Evolutionary conservation across 1,139 yeast genomes (phyloP).

Genomic region (Meyerozyma guilliermondii): DNA sequence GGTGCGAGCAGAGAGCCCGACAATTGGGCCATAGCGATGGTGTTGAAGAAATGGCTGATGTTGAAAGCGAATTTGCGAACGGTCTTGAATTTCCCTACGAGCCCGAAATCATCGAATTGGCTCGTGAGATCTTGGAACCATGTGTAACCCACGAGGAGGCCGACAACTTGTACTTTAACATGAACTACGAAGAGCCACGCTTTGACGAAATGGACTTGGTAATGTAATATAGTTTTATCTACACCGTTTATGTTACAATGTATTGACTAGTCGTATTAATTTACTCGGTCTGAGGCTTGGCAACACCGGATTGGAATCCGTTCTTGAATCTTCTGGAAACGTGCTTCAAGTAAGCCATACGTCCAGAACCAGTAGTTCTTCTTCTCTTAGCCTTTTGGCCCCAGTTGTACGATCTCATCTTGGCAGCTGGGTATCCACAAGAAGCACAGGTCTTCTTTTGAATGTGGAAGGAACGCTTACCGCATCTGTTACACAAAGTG

Average conservation of each 20-base stretch:
- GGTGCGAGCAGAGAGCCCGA: constrained; percentile 39
- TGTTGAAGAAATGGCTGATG: constrained; percentile 22
- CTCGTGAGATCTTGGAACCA: constrained; percentile 66
- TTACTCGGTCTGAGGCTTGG: constrained; percentile 50
- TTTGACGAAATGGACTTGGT: constrained; percentile 21
- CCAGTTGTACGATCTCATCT: constrained; percentile 99
- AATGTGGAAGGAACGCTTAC: constrained; percentile 97
- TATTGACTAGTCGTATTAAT: constrained; percentile 8
- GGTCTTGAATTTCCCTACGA: constrained; percentile 63
- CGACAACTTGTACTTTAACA: constrained; percentile 64
- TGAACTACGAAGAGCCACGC: constrained; percentile 38
- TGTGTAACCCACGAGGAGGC: constrained; percentile 76
- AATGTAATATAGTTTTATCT: constrained; percentile 5
- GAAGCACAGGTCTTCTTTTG: constrained; percentile 99
- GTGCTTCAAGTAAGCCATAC: constrained; percentile 97
- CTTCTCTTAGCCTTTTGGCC: constrained; percentile 99
- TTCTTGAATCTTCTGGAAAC: constrained; percentile 98
- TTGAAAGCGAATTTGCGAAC: constrained; percentile 43
- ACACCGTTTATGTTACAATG: constrained; percentile 9
- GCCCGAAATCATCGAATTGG: constrained; percentile 59
- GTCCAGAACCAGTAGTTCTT: constrained; percentile 99
- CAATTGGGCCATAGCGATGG: constrained; percentile 31
- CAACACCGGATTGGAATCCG: constrained; percentile 93
- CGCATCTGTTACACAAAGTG: constrained; percentile 99
- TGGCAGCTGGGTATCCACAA: constrained; percentile 99